phyloP scores from a whole-genome alignment of 108 stramenopile genomes.

The Fragilaria crotonensis region DNA sequence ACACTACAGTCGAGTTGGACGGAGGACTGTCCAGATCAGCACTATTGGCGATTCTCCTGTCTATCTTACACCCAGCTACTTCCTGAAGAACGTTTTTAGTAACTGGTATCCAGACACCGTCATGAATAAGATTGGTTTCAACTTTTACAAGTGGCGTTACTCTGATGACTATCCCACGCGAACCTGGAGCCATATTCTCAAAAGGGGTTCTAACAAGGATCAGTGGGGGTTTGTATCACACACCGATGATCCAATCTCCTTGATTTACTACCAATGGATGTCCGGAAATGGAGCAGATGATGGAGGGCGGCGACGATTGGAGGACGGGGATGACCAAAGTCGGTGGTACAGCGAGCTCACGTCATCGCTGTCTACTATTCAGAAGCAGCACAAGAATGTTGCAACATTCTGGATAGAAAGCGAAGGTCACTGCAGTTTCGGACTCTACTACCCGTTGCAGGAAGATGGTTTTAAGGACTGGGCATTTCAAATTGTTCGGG shows the following conservation, averaged over 20 bases:
- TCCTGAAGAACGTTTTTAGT: conserved; percentile 25
- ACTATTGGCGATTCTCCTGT: conserved; percentile 38
- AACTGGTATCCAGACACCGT: conserved; percentile 36
- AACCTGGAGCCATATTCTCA: conserved; percentile 34
- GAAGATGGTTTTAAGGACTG: conserved; percentile 30
- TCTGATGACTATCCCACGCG: conserved; percentile 28
- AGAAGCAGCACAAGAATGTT: conserved; percentile 36
- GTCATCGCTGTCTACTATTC: conserved; percentile 15
- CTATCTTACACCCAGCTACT: conserved; percentile 39
- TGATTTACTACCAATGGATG: conserved; percentile 46
- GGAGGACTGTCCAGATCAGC: conserved; percentile 20
- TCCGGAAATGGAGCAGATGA: conserved; percentile 13
- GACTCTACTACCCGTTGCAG: conserved; percentile 40
- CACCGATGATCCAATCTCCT: conserved; percentile 34
- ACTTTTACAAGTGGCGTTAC: conserved; percentile 28
- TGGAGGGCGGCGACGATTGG: conserved; percentile 5
- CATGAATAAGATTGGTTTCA: conserved; percentile 31
- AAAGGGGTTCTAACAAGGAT: conserved; percentile 29
- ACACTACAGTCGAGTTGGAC: conserved; percentile 32
- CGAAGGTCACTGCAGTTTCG: conserved; percentile 48
- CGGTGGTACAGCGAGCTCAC: conserved; percentile 33
- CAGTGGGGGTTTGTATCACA: conserved; percentile 48
- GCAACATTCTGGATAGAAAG: conserved; percentile 31
- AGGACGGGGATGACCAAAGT: conserved; percentile 9
- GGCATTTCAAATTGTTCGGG: conserved; percentile 28